Percentiles rank a stretch among this genome's conserved stretches.
These are phyloP conservation scores for Fusarium sp. DNA, from an alignment of 2,329 filamentous ascomycete species.

Conservation along the genomic window DNA sequence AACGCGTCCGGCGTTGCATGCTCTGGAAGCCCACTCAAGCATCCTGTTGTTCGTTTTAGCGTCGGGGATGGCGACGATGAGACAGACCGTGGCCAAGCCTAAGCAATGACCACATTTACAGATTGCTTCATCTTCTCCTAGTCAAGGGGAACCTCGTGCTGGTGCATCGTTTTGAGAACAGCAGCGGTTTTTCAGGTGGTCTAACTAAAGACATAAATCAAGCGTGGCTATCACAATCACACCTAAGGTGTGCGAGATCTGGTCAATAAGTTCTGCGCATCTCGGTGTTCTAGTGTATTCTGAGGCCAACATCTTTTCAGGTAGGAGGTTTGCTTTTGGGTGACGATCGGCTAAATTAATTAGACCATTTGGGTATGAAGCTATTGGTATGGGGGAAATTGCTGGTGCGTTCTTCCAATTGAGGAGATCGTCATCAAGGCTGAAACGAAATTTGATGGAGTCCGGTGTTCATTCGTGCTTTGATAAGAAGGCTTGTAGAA, in stretches of 20 bases:
- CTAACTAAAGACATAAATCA: slow-evolving; percentile 34
- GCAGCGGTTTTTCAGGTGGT: slow-evolving; percentile 38
- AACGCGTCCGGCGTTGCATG: slow-evolving; percentile 37
- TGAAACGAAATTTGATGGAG: slow-evolving; percentile 3
- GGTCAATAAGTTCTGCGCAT: slow-evolving; percentile 18
- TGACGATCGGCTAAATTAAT: slow-evolving; percentile 16
- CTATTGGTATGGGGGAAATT: slow-evolving; percentile 14
- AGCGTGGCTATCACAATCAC: slow-evolving; percentile 33
- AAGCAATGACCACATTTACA: slow-evolving; percentile 38
- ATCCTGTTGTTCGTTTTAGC: slow-evolving; percentile 45
- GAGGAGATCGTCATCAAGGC: slow-evolving; percentile 11
- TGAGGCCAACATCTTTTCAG: not conserved
- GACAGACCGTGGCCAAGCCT: slow-evolving; percentile 29
- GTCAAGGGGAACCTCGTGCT: slow-evolving; percentile 24
- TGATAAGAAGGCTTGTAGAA: slow-evolving; percentile 19
- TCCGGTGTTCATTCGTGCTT: slow-evolving; percentile 6
- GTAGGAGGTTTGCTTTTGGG: slow-evolving; percentile 5
- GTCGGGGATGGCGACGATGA: slow-evolving; percentile 40
- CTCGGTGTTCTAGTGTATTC: not conserved
- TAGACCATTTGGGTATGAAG: slow-evolving; percentile 8
- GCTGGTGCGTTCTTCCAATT: not conserved
- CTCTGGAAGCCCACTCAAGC: slow-evolving; percentile 34
- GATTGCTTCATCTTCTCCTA: slow-evolving; percentile 44
- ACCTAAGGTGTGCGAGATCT: slow-evolving; percentile 28
- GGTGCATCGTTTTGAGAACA: slow-evolving; percentile 36